Base-by-base conservation (phyloP, 2,329 filamentous ascomycete species). In the Pseudonectria buxi region DNA sequence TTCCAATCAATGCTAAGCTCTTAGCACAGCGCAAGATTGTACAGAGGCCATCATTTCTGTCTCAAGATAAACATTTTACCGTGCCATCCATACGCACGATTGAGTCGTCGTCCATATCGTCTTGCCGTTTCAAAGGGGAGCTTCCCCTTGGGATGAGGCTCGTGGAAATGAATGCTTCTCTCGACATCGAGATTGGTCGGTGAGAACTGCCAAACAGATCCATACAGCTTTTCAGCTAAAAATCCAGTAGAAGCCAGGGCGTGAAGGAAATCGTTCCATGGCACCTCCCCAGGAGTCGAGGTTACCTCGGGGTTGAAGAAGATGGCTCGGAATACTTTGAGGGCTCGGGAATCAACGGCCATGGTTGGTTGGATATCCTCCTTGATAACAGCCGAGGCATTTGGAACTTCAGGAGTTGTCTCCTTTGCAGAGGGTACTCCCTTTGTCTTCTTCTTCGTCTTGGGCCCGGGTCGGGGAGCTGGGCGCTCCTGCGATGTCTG, bases 121-220 rank as follows among this genome's bases (percentile, higher is more conserved):
- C 72, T 59, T 1, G 71, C 72, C 27, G 51, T 54, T 2, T 45
- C 43, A 40, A 69, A 72, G 0, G 67, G 56, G 4, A 81, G 61
- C 53, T 79, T 78, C 1, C 57, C 56, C 2, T 49, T 50, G 0
- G 74, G 72, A 52, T 81, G 75, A 3, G 76, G 76, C 47, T 79
- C 74, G 42, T 81, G 74, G 41, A 80, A 75, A 35, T 76, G 70
- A 24, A 81, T 80, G 15, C 63, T 66, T 4, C 67, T 54, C 26
- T 66, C 57, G 0, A 67, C 59, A 34, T 68, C 62, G 14, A 65
- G 39, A 3, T 44, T 46, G 4, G 50, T 50, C 4, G 69, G 69
- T 11, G 58, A 61, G 41, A 81, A 81, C 10, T 77, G 70, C 77
- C 77, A 81, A 0, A 70, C 69, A 1, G 72, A 79, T 0, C 75